Conservation (phyloP, 225 moss, liverwort and hornwort species). For the Asterella californica region DNA sequence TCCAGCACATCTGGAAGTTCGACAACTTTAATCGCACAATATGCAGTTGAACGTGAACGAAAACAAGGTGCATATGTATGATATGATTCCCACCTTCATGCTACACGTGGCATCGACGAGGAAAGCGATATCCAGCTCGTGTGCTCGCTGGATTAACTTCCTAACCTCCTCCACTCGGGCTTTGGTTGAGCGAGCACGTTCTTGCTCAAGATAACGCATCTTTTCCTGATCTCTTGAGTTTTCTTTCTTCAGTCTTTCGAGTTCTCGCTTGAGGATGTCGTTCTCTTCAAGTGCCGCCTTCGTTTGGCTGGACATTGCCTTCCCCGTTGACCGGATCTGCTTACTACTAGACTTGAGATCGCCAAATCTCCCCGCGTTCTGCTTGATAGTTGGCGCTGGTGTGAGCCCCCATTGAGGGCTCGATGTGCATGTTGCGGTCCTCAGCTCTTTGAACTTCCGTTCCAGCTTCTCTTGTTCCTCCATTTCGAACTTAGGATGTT, state of each 20-base stretch:
- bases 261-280: neutral
- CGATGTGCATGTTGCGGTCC: no score
- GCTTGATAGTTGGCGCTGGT: neutral
- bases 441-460: no score
- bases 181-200: neutral
- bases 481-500: no score
- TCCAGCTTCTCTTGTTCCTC: no score
- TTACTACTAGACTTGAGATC: no score
- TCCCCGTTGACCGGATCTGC: no score
- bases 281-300: neutral
- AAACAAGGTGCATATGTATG: neutral
- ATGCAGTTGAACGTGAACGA: no score
- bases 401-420: neutral
- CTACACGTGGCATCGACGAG: constrained; percentile 66
- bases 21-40: no score
- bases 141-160: constrained; percentile 52
- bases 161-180: constrained; percentile 15
- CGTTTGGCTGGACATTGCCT: neutral
- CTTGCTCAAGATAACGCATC: constrained; percentile 9
- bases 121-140: constrained; percentile 63
- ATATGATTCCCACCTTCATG: constrained; percentile 56
- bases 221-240: neutral
- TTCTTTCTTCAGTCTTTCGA: neutral
- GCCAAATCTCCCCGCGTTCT: no score
- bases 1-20: no score